Conservation (phyloP, 352 stramenopile genomes). For the Hyaloperonospora brassicae region DNA sequence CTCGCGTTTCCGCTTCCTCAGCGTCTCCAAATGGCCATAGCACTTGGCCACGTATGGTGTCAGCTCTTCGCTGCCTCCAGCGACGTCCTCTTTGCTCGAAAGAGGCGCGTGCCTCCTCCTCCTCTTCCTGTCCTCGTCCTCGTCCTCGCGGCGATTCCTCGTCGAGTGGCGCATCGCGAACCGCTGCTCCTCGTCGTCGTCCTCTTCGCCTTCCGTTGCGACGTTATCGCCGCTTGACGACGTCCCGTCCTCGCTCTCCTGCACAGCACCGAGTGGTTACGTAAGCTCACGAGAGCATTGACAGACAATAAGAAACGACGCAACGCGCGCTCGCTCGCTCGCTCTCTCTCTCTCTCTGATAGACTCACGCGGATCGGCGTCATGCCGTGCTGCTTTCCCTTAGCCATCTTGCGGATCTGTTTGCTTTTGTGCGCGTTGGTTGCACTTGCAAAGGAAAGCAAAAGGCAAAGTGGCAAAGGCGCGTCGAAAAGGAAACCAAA, state of each 20-base stretch:
- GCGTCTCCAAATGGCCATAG: slow-evolving; percentile 25
- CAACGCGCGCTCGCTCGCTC: no score
- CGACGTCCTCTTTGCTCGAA: slow-evolving; percentile 7
- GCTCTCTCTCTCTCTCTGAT: neutral
- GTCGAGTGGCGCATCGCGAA: neutral
- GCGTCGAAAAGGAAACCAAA: slow-evolving; percentile 21
- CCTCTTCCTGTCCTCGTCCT: slow-evolving; percentile 1
- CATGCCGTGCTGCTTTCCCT: slow-evolving; percentile 25
- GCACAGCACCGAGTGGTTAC: neutral
- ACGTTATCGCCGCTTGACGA: slow-evolving; percentile 23
- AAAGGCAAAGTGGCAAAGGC: slow-evolving; percentile 15
- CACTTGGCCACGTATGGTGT: slow-evolving; percentile 43
- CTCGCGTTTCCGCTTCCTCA: slow-evolving; percentile 45
- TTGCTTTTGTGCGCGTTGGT: slow-evolving; percentile 1
- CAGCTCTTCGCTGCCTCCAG: slow-evolving; percentile 14
- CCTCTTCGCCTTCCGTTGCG: slow-evolving; percentile 29
- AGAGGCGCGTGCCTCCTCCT: neutral
- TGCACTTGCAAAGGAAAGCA: slow-evolving; percentile 17
- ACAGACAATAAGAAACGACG: no score
- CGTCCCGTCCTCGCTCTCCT: slow-evolving; percentile 22
- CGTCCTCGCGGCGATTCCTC: no score
- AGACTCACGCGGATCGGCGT: slow-evolving; percentile 12
- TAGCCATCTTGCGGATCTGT: slow-evolving; percentile 11
- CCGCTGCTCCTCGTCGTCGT: slow-evolving; percentile 21
- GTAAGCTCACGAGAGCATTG: neutral